Percentiles rank a stretch among this genome's conserved stretches.
Conservation (phyloP, 768 basidiomycete species). For the Crucibulum laeve region DNA sequence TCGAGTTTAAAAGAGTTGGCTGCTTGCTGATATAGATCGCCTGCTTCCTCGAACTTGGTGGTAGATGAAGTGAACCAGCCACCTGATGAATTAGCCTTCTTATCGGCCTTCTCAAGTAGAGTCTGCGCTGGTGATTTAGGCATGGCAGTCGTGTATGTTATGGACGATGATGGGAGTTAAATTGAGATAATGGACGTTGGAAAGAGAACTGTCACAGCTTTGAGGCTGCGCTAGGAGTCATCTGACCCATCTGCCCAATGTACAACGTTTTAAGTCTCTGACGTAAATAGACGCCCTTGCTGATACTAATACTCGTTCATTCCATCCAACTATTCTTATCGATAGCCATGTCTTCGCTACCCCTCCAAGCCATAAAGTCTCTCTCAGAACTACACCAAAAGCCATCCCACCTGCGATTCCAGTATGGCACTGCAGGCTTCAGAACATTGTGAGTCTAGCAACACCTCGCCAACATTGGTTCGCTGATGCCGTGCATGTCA, state of each 20-base stretch:
- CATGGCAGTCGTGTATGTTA: slow-evolving; percentile 35
- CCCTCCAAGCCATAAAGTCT: slow-evolving; percentile 38
- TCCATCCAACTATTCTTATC: slow-evolving; percentile 3
- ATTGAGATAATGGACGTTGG: neutral
- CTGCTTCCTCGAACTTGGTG: slow-evolving; percentile 91
- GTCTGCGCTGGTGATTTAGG: slow-evolving; percentile 75
- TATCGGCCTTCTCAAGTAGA: slow-evolving; percentile 85
- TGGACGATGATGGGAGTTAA: neutral
- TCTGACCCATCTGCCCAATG: no score
- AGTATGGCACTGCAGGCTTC: slow-evolving; percentile 95
- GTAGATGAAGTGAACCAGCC: slow-evolving; percentile 88
- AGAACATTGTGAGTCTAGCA: slow-evolving; percentile 67
- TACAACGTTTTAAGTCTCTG: no score
- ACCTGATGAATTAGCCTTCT: slow-evolving; percentile 78
- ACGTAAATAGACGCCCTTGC: no score
- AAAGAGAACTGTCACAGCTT: neutral
- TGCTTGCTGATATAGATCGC: slow-evolving; percentile 91
- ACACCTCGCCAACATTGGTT: slow-evolving; percentile 7
- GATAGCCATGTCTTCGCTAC: no score
- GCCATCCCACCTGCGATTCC: slow-evolving; percentile 62
- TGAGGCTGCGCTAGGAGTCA: slow-evolving; percentile 8
- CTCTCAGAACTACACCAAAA: slow-evolving; percentile 67
- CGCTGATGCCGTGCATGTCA: slow-evolving; percentile 21
- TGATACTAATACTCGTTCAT: slow-evolving; percentile 14
- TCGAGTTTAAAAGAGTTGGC: slow-evolving; percentile 93